Evolutionary conservation across 164 flowering plant species (phyloP), one percentile per base, ranked within the genome.

Genomic region (Nymphaea thermarum): DNA sequence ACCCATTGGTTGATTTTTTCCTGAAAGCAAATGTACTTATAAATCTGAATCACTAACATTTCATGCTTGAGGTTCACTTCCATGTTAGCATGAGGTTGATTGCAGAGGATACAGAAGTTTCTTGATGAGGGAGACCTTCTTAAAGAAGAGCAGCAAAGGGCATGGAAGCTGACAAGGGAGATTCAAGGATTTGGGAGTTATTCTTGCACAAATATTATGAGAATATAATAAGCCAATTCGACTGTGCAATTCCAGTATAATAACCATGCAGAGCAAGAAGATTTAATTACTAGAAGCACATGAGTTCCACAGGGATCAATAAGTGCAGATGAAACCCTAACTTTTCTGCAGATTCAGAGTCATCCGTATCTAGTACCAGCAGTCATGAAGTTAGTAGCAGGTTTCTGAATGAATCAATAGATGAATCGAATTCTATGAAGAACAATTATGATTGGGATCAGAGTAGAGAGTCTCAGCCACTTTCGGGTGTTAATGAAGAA

Each of bases 131-230:
- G 87, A 12, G 69, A 82, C 43, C 78, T 86, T 63, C 85, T 84
- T 62, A 93, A 83, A 79, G 87, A 85, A 77, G 93, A 86, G 71
- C 80, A 91, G 25, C 77, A 80, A 5, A 68, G 83, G 63, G 87
- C 96, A 44, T 73, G 96, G 7, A 87, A 86, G 67, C 64, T 91
- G 11, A 77, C 87, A 3, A 78, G 92, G 70, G 98, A 84, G 63
- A 90, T 89, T 63, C 70, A 84, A 78, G 97, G 98, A 41, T 93
- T 90, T 73, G 98, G 97, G 14, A 90, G 96, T 75, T 90, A 90
- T 71, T 36, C 65, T 71, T 72, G 73, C 11, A 70, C 10, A 75
- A 60, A 73, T 68, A 63, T 68, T 77, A 3, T 60, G 61, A 59
- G 74, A 76, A 60, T 67, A 84, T 0, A 5, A 45, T 12, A 77